Evolutionary conservation across 192 early-diverging fungal species (phyloP).

Genomic region (Coemansia sp.): DNA sequence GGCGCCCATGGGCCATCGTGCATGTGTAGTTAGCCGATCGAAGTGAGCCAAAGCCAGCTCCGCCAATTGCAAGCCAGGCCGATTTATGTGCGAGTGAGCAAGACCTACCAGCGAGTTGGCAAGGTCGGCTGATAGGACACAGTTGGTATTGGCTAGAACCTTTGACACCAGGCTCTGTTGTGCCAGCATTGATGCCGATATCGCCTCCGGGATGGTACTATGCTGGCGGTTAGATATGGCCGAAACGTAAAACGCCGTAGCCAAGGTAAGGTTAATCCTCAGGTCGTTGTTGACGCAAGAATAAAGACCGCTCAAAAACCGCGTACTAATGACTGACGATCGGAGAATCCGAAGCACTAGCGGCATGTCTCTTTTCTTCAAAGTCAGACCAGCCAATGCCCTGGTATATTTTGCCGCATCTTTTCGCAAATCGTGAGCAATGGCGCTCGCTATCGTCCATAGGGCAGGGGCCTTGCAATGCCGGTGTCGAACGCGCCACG

Average conservation of each 20-base stretch:
- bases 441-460: constrained; percentile 13
- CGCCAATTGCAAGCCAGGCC: background rate
- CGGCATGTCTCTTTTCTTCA: background rate
- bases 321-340: background rate
- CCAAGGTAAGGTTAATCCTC: background rate
- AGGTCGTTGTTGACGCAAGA: background rate
- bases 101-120: background rate
- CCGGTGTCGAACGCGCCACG: constrained; percentile 10
- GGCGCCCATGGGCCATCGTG: constrained; percentile 24
- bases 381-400: background rate
- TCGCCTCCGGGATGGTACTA: background rate
- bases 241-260: constrained; percentile 10
- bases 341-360: background rate
- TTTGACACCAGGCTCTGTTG: background rate
- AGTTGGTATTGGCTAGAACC: background rate
- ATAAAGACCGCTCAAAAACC: constrained; percentile 1
- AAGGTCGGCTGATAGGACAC: background rate
- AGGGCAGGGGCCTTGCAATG: background rate
- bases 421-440: constrained; percentile 8
- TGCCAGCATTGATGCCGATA: background rate
- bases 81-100: background rate
- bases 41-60: background rate
- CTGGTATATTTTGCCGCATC: background rate
- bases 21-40: background rate
- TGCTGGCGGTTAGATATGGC: background rate